These are phyloP conservation scores for Vaccinium myrtillus DNA, from an alignment of 148 eudicot genomes.

Conservation along the genomic window DNA sequence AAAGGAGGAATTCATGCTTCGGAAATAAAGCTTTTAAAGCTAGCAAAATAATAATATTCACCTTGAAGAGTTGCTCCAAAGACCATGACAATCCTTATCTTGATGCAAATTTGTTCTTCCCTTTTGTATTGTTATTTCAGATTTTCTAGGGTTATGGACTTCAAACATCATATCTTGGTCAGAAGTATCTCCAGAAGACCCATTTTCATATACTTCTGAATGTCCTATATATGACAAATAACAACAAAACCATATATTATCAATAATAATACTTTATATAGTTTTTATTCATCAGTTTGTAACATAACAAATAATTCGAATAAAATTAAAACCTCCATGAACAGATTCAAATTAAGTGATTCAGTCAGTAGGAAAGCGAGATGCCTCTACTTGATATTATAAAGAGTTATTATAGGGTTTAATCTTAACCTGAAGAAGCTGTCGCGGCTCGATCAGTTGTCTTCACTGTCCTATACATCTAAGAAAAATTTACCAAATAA, in stretches of 20 bases:
- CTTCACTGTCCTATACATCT: constrained; percentile 89
- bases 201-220: constrained; percentile 68
- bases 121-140: constrained; percentile 42
- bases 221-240: constrained; percentile 38
- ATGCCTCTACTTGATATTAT: too few species aligned
- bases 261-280: background rate
- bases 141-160: constrained; percentile 46
- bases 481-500: background rate
- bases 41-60: constrained; percentile 21
- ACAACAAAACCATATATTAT: background rate
- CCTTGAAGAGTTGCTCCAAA: constrained; percentile 95
- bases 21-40: background rate
- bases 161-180: constrained; percentile 59
- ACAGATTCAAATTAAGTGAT: too few species aligned
- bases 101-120: constrained; percentile 37
- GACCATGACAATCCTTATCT: constrained; percentile 63
- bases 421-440: constrained; percentile 64
- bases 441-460: constrained; percentile 83
- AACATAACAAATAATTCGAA: too few species aligned
- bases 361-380: too few species aligned
- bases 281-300: too few species aligned
- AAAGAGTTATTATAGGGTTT: background rate
- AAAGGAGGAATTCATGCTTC: too few species aligned
- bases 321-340: too few species aligned
- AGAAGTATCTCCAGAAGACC: constrained; percentile 84